Base-by-base conservation (phyloP, 306 rosid species). In the Vigna angularis region DNA sequence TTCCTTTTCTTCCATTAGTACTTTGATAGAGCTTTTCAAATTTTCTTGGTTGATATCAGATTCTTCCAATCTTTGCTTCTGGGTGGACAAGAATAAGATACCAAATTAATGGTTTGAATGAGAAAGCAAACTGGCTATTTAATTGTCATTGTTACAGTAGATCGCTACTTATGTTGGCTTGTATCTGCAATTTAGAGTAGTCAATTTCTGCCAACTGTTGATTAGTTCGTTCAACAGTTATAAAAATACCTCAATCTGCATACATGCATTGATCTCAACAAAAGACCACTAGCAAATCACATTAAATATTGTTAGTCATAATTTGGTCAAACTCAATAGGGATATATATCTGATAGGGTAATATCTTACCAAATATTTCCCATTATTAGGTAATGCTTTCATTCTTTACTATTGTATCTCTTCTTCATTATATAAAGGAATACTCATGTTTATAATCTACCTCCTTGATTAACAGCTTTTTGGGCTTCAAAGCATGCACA, bases 1-100 rank as follows among this genome's bases (percentile, higher is more conserved):
- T 82, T 95, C 98, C 85, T 89, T 92, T 81, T 91, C 95, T 77
- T 92, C 93, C 63, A 73, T 53, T 87, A 91, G 77, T 77, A 77
- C 65, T 84, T 85, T 81, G 22, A 88, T 79, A 59, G 89, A 86
- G 67, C 81, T 86, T 86, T 88, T 85, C 83, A 95, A 69, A 40
- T 81, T 84, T 87, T 81, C 89, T 79, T 82, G 87, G 71, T 82
- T 83, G 36, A 85, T 38, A 68, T 75, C 81, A 79, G 89, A 90
- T 74, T 91, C 98, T 85, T 88, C 97, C 71, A 91, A 74, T 73
- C 77, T 82, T 75, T 75, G 87, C 69, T 65, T 88, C 98, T 95
- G 84, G 51, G 84, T 63, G 76, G 80, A 79, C 45, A 84, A 22
- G 75, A 56, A 47, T 49, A 74, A 53, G 75, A 84, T 75, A 73